Evolutionary conservation across 2,329 filamentous ascomycete species (phyloP).

Genomic region (Fusarium xylarioides): DNA sequence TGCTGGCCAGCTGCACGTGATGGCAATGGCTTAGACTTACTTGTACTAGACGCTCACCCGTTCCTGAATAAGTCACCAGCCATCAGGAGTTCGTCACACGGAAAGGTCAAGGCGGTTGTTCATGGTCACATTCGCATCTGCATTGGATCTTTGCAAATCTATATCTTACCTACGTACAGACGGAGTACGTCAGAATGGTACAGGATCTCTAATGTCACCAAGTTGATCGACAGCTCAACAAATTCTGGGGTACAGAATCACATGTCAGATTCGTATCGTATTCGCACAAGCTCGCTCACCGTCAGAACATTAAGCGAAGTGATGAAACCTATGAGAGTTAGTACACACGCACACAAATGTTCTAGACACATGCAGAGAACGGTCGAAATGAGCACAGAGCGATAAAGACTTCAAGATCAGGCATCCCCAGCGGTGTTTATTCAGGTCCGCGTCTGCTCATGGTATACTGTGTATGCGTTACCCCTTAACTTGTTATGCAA

Average conservation of each 20-base stretch:
- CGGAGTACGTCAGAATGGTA: neutral
- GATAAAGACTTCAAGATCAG: neutral
- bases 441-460: slow-evolving; percentile 23
- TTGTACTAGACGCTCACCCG: slow-evolving; percentile 3
- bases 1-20: slow-evolving; percentile 35
- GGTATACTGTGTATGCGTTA: slow-evolving; percentile 29
- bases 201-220: neutral
- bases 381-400: neutral
- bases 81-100: slow-evolving; percentile 15
- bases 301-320: neutral
- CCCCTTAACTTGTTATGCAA: slow-evolving; percentile 18
- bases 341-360: neutral
- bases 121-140: slow-evolving; percentile 16
- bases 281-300: slow-evolving; percentile 18
- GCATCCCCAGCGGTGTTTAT: slow-evolving; percentile 17
- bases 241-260: slow-evolving; percentile 3
- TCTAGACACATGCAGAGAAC: neutral
- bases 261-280: slow-evolving; percentile 9
- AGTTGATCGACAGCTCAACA: neutral
- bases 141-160: neutral
- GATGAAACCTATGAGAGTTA: neutral
- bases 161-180: neutral
- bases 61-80: slow-evolving; percentile 14
- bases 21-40: neutral
- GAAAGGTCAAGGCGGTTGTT: neutral